These are phyloP conservation scores for Esteya vermicola DNA, from an alignment of 2,329 filamentous ascomycete genomes.

Conservation along the genomic window DNA sequence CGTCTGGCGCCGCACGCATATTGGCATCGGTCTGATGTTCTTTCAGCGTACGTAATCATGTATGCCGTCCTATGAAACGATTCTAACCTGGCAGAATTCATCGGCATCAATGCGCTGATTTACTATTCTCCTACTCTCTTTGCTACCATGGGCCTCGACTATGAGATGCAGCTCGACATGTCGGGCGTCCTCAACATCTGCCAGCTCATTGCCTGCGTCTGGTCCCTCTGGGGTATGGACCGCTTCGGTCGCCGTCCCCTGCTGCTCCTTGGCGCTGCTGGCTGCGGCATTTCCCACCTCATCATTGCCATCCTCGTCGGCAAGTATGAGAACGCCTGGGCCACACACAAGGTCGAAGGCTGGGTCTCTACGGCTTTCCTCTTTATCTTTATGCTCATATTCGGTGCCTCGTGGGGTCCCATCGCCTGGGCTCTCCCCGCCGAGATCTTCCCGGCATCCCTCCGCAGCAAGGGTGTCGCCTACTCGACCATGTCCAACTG, in stretches of 20 bases:
- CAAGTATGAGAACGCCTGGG: conserved; percentile 17
- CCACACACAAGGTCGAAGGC: conserved; percentile 1
- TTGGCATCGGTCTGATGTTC: too few species aligned
- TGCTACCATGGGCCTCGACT: conserved; percentile 42
- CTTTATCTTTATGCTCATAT: conserved; percentile 5
- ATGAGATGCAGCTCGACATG: conserved; percentile 43
- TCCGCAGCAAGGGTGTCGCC: conserved; percentile 5
- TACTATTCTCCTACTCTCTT: conserved; percentile 51
- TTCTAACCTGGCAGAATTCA: conserved; percentile 29
- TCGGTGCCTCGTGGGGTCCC: conserved; percentile 10
- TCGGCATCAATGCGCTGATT: conserved; percentile 53
- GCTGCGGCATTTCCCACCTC: conserved; percentile 74
- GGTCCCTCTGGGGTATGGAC: conserved; percentile 60
- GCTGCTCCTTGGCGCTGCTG: conserved; percentile 13
- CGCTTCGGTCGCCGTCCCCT: conserved; percentile 11
- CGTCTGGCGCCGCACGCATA: too few species aligned
- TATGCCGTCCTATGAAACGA: too few species aligned
- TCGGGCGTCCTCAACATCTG: conserved; percentile 33
- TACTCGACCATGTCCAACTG: conserved; percentile 27
- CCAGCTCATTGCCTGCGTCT: conserved; percentile 10
- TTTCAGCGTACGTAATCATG: too few species aligned
- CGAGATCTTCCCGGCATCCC: conserved; percentile 18
- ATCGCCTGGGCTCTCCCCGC: conserved; percentile 13
- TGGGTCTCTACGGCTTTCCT: conserved; percentile 5
- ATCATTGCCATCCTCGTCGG: conserved; percentile 65